Evolutionary conservation across 257 asterid genomes (phyloP).

Genomic region (Ocimum tenuiflorum): DNA sequence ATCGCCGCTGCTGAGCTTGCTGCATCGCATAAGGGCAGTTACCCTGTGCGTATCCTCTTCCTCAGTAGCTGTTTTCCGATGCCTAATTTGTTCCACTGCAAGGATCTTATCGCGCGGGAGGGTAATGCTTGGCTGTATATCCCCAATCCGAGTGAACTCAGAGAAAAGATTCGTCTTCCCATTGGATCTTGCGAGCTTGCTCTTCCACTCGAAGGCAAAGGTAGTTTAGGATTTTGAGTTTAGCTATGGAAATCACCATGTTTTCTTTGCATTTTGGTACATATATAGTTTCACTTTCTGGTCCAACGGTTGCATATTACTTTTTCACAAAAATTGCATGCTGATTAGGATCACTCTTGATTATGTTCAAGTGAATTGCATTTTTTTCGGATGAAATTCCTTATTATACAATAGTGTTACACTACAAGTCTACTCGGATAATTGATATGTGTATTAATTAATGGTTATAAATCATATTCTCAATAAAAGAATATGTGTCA

Average conservation of each 20-base stretch:
- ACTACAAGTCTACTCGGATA: too few relatives aligned
- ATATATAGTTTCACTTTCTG: too few relatives aligned
- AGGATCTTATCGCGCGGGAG: slow-evolving; percentile 42
- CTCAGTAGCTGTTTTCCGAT: slow-evolving; percentile 53
- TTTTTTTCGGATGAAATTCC: too few relatives aligned
- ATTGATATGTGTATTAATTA: too few relatives aligned
- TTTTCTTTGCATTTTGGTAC: too few relatives aligned
- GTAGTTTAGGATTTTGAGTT: slow-evolving; percentile 31
- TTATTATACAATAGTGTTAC: too few relatives aligned
- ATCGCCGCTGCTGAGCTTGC: slow-evolving; percentile 55
- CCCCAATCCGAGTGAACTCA: slow-evolving; percentile 36
- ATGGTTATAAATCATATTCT: too few relatives aligned
- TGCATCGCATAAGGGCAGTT: slow-evolving; percentile 46
- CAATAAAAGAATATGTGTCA: too few relatives aligned
- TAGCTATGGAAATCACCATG: neutral
- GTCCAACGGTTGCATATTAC: too few relatives aligned
- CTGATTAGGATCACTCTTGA: too few relatives aligned
- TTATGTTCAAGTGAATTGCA: too few relatives aligned
- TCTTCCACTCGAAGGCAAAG: slow-evolving; percentile 53
- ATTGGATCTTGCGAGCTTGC: slow-evolving; percentile 82
- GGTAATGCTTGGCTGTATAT: slow-evolving; percentile 50
- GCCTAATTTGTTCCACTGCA: slow-evolving; percentile 57
- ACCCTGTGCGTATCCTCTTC: slow-evolving; percentile 45
- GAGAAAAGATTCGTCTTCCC: slow-evolving; percentile 61
- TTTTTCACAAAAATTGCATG: too few relatives aligned